Percentiles rank a stretch among this genome's conserved stretches.
Conservation (phyloP, 192 early-diverging fungal genomes). For the Gigaspora rosea region DNA sequence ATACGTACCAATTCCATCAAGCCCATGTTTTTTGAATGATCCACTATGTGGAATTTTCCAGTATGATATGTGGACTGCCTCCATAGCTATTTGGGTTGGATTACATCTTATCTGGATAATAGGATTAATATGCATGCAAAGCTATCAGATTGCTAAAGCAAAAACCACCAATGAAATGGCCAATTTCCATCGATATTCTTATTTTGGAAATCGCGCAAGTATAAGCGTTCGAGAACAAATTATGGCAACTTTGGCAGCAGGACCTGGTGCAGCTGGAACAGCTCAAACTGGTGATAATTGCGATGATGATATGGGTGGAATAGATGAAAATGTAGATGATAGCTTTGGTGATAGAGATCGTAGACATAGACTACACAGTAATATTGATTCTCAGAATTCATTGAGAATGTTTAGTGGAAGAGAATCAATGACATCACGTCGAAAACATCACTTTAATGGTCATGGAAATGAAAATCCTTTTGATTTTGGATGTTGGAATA, state of each 20-base stretch:
- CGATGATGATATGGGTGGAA: conserved; percentile 34
- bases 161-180: conserved; percentile 91
- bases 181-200: conserved; percentile 74
- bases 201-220: conserved; percentile 36
- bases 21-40: conserved; percentile 60
- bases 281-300: conserved; percentile 36
- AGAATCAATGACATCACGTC: conserved; percentile 30
- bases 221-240: conserved; percentile 47
- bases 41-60: conserved; percentile 74
- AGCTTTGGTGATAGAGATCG: conserved; percentile 41
- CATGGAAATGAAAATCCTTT: conserved; percentile 64
- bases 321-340: conserved; percentile 28
- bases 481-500: conserved; percentile 74
- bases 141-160: conserved; percentile 72
- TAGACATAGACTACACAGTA: conserved; percentile 35
- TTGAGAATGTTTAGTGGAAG: conserved; percentile 45
- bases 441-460: conserved; percentile 38
- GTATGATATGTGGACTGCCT: conserved; percentile 71
- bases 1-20: conserved; percentile 54
- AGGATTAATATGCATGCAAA: conserved; percentile 76
- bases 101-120: conserved; percentile 82
- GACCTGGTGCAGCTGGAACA: conserved; percentile 39
- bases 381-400: conserved; percentile 35
- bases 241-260: conserved; percentile 56
- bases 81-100: conserved; percentile 70